Conservation (phyloP, 306 rosid species). For the Dalbergia cochinchinensis region DNA sequence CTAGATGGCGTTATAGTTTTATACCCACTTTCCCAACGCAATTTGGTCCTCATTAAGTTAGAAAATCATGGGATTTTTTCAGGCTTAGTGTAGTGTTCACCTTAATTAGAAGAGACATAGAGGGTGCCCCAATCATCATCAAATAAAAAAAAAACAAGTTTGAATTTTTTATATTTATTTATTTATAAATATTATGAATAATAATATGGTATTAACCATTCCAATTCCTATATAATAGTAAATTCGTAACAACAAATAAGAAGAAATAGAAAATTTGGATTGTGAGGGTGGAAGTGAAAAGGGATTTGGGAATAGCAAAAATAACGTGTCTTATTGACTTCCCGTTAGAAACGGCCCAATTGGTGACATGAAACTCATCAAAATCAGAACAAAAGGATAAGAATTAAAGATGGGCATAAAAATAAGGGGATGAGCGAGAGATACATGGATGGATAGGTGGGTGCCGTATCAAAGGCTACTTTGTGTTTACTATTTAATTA, state of each 20-base stretch:
- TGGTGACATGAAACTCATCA: slow-evolving; percentile 22
- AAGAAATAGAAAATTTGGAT: slow-evolving; percentile 12
- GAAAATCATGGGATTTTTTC: slow-evolving; percentile 15
- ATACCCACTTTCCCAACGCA: slow-evolving; percentile 8
- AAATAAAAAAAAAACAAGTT: neutral
- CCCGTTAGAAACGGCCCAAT: slow-evolving; percentile 39
- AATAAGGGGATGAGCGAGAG: neutral
- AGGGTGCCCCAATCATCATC: neutral
- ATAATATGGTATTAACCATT: neutral
- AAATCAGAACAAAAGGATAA: slow-evolving; percentile 28
- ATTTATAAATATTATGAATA: neutral
- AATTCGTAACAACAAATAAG: neutral
- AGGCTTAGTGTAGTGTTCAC: slow-evolving; percentile 6
- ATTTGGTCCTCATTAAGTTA: slow-evolving; percentile 14
- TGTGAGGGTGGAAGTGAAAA: slow-evolving; percentile 38
- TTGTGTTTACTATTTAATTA: neutral
- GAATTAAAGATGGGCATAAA: slow-evolving; percentile 19
- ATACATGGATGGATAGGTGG: neutral
- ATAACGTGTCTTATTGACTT: slow-evolving; percentile 44
- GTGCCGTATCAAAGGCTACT: neutral
- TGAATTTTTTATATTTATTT: neutral
- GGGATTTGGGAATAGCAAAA: slow-evolving; percentile 34
- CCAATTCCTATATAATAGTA: neutral
- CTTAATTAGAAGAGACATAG: slow-evolving; percentile 1
- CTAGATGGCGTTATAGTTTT: slow-evolving; percentile 38